Evolutionary conservation across 352 stramenopile species (phyloP), one percentile per base, ranked within the genome.

Genomic region (Globisporangium paroecandrum): DNA sequence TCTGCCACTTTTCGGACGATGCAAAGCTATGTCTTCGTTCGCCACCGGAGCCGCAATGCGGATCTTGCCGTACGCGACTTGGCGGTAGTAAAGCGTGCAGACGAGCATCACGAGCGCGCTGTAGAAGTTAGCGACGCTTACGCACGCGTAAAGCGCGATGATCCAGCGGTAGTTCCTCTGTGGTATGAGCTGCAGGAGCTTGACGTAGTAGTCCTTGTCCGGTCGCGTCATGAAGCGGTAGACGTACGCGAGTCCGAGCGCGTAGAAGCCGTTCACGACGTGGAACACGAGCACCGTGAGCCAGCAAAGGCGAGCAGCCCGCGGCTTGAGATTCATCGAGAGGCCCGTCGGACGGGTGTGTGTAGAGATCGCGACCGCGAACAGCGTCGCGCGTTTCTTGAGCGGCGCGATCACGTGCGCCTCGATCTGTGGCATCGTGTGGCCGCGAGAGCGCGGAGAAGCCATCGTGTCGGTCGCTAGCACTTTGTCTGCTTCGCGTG

Each of bases 41-140:
- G 51, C 25, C 2, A 54, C 18, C 7, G 29, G 1, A 34, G 62
- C 36, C 20, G 54, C 34, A 12, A 7, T 62, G 20, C n/a, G 9
- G 62, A 62, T 9, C 34, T 36, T 57, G 3, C 58, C 34, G 22
- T 64, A 70, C 43, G 47, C 65, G 18, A 70, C 4, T 6, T 38
- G 43, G 0, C 43, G 65, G 25, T 70, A 66, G 27, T 58, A 66
- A 32, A 60, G 27, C 38, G 65, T 60, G 10, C 15, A 65, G 25
- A 60, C 12, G 38, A 63, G 43, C 60, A 69, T 71, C 49, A 34
- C 55, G 4, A 46, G 25, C 7, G 49, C 59, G 34, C 59, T 58
- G 60, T 69, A 69, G 10, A 71, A 47, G 51, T 71, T 69, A 32
- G 51, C 32, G 29, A 1, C 20, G 20, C 60, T 69, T n/a, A 71